Base-by-base conservation (phyloP, 306 rosid species). In the Prunus kanzakura region DNA sequence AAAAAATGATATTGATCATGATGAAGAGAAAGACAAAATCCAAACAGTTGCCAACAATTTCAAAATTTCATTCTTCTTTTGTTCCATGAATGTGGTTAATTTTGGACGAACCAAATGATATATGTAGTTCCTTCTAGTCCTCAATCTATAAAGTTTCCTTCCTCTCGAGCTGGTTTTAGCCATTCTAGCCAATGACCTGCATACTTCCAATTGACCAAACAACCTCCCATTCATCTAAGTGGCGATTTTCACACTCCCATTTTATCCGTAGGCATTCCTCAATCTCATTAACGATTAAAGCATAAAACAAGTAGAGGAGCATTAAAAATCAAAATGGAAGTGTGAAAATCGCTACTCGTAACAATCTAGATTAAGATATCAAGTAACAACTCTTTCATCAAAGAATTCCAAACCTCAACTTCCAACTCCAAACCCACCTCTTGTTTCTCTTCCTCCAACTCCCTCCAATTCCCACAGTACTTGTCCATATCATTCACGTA, bases 401-500 rank as follows among this genome's bases (percentile, higher is more conserved):
- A 78, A 82, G 69, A 76, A 62, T 55, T 58, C 67, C 87, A 86
- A 55, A 92, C 72, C 55, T 84, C 88, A 19, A 30, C 82, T 81
- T 83, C 91, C 60, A 95, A 30, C 22, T 84, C 83, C 46, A 72
- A 46, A 11, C 45, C 92, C 52, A 84, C 67, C 51, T 86, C 75
- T 23, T 66, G 60, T 15, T 38, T 67, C 61, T 78, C 89, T 82
- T 81, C 72, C 29, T 67, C 82, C 50, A 51, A 67, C 9, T 60
- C 79, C 27, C 55, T 85, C 96, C 96, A 88, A 62, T 45, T 84
- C 13, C 76, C 84, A 38, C 75, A 66, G 3, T 43, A 19, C 64
- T 55, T 83, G 2, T 90, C 97, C 92, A 89, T 89, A 38, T 92
- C 97, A 29, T 15, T 82, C 57, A 84, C 46, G 75, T 80, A 88